These are phyloP conservation scores for Solanum hybrid DNA, from an alignment of 305 asterid species.

Conservation along the genomic window DNA sequence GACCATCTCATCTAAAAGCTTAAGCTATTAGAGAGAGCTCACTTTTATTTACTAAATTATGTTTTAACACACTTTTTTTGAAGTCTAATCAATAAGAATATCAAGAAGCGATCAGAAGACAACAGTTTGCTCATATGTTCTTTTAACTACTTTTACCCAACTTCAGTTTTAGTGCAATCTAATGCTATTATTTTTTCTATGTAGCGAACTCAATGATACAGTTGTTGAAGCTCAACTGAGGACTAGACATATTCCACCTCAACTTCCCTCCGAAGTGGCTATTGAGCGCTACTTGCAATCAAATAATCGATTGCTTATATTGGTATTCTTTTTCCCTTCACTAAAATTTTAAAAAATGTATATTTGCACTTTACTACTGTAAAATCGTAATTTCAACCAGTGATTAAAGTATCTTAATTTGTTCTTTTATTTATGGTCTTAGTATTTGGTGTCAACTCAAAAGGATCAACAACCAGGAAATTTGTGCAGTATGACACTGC, in stretches of 20 bases:
- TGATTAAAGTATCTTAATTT: neutral
- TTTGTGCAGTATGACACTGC: neutral
- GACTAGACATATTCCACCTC: conserved; percentile 75
- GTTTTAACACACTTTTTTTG: neutral
- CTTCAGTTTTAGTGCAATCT: neutral
- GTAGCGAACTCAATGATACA: conserved; percentile 87
- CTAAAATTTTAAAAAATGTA: neutral
- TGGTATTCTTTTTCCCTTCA: conserved; percentile 37
- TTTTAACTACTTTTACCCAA: neutral
- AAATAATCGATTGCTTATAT: conserved; percentile 66
- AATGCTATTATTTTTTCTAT: conserved; percentile 7
- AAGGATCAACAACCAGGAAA: neutral
- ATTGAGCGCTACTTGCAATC: conserved; percentile 45
- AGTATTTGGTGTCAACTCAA: neutral
- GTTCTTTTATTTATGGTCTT: neutral
- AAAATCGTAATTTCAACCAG: neutral
- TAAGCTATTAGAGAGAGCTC: neutral
- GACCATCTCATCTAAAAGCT: neutral
- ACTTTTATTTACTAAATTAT: neutral
- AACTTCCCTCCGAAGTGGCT: conserved; percentile 56
- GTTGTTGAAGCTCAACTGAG: conserved; percentile 84
- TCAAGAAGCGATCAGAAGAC: neutral
- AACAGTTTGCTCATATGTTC: neutral
- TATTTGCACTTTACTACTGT: neutral
- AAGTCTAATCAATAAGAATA: neutral